A percentile compares a stretch with the other conserved stretches of the same genome.
These are phyloP conservation scores for Epichloe hybrida DNA, from an alignment of 2,329 filamentous ascomycete genomes.

Conservation along the genomic window DNA sequence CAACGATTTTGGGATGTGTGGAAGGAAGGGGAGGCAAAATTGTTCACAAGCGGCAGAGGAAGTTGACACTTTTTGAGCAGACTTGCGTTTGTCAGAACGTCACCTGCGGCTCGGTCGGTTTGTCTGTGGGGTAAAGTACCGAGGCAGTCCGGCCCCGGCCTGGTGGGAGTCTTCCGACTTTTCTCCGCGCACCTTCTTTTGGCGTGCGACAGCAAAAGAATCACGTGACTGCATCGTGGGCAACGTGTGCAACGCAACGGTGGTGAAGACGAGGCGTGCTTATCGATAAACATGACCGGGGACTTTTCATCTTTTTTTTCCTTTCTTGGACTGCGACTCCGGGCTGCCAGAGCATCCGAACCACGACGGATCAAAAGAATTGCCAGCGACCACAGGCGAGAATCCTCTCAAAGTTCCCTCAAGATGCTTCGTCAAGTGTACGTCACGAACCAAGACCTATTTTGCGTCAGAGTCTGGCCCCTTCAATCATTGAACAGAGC, in stretches of 20 bases:
- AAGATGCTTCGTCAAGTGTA: slow-evolving; percentile 39
- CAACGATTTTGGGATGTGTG: neutral
- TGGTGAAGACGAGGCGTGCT: neutral
- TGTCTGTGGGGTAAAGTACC: slow-evolving; percentile 9
- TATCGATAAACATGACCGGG: slow-evolving; percentile 21
- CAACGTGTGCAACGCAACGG: neutral
- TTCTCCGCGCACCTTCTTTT: no score
- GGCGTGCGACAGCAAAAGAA: neutral
- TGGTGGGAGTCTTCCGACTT: neutral
- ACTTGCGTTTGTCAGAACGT: slow-evolving; percentile 7
- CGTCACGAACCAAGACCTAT: slow-evolving; percentile 7
- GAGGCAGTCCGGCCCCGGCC: slow-evolving; percentile 9
- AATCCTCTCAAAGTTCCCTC: slow-evolving; percentile 1
- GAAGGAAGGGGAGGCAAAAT: neutral
- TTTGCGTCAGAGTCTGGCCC: no score
- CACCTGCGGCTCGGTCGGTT: slow-evolving; percentile 8
- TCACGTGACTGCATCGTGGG: slow-evolving; percentile 24
- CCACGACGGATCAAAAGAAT: neutral
- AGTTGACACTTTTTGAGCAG: neutral
- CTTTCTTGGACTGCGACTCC: neutral
- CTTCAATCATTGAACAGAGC: no score
- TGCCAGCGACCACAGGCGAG: neutral
- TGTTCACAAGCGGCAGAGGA: neutral
- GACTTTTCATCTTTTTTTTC: slow-evolving; percentile 12
- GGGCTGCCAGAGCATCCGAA: neutral